Base-by-base conservation (phyloP, 2,329 filamentous ascomycete genomes). In the Alternaria viburni region DNA sequence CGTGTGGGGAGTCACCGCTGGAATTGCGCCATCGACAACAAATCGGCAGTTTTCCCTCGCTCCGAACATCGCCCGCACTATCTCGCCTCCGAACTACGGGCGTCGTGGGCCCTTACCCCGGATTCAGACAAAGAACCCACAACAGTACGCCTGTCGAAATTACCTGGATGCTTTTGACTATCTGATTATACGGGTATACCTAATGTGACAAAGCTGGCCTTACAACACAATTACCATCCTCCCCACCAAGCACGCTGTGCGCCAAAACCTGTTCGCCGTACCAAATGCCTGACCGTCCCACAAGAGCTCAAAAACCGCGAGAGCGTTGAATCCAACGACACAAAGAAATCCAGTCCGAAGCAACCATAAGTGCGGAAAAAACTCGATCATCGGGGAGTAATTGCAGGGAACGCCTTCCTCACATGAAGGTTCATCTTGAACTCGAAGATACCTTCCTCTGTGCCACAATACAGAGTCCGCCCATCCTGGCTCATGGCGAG, bases 401-500 rank as follows among this genome's bases (percentile, higher is more conserved):
- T 72, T 32, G 80, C 79, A 6, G 81, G 79, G 64, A 79, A 81
- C 44, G 74, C 77, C 77, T 88, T 91, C 63, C 91, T 84, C 60
- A 82, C 84, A 52, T 86, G 83, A 17, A 89, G 71, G 74, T 93
- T 89, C 67, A 94, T 85, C 32, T 85, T 86, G 70, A 92, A 88
- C 79, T 93, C 90, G 72, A 92, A 92, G 57, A 94, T 90, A 59
- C 91, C 91, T 69, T 92, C 89, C 74, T 92, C 89, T 32, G 81
- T 83, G 6, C 81, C 82, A 36, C 80, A 83, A 72, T 83, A 85
- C 36, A 85, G 70, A 57, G 71, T 83, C 19, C 81, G 70, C 9
- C 83, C 83, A 70, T 85, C 83, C 25, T 79, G 74, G 72, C 82
- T 84, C 75, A 85, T 82, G 6, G 83, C 83, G 57, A 85, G 67